Evolutionary conservation across 495 filamentous ascomycete genomes (phyloP).

Genomic region (Hypoxylon lienhwacheense): DNA sequence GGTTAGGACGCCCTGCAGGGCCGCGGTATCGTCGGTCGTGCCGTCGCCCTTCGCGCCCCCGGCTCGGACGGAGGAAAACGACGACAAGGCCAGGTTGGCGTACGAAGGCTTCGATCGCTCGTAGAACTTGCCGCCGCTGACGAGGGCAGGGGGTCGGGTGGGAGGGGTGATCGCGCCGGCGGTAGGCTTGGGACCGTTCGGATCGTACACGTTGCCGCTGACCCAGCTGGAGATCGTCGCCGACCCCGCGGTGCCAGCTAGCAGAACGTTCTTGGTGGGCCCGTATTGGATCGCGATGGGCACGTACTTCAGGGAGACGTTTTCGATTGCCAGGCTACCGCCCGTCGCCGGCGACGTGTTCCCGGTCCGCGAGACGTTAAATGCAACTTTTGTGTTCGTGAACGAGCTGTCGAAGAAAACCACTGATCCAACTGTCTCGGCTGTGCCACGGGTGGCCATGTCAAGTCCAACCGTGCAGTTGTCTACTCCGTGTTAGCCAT

Average conservation of each 20-base stretch:
- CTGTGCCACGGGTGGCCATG: slow-evolving; percentile 49
- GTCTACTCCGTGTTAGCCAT: slow-evolving; percentile 19
- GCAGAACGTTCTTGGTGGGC: slow-evolving; percentile 49
- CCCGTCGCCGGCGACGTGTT: slow-evolving; percentile 51
- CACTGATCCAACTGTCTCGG: slow-evolving; percentile 70
- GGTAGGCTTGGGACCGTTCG: slow-evolving; percentile 43
- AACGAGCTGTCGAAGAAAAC: slow-evolving; percentile 77
- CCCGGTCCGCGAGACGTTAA: slow-evolving; percentile 52
- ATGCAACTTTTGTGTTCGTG: slow-evolving; percentile 62
- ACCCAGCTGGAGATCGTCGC: slow-evolving; percentile 54
- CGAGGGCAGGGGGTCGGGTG: slow-evolving; percentile 43
- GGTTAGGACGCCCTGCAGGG: slow-evolving; percentile 68
- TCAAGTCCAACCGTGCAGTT: slow-evolving; percentile 68
- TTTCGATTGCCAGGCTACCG: slow-evolving; percentile 63
- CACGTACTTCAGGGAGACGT: slow-evolving; percentile 62
- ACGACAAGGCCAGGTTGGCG: slow-evolving; percentile 51
- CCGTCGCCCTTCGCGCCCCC: slow-evolving; percentile 77
- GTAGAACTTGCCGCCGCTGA: slow-evolving; percentile 49
- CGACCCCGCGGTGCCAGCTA: slow-evolving; percentile 58
- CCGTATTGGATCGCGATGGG: slow-evolving; percentile 57
- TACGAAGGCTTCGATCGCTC: slow-evolving; percentile 76
- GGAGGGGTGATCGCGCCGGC: slow-evolving; percentile 42
- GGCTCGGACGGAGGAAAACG: slow-evolving; percentile 69
- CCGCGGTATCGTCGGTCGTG: slow-evolving; percentile 62
- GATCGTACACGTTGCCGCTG: slow-evolving; percentile 46